A percentile compares a stretch with the other conserved stretches of the same genome.
These are phyloP conservation scores for Penicillium fuscoglaucum DNA, from an alignment of 2,329 filamentous ascomycete genomes.

Conservation along the genomic window DNA sequence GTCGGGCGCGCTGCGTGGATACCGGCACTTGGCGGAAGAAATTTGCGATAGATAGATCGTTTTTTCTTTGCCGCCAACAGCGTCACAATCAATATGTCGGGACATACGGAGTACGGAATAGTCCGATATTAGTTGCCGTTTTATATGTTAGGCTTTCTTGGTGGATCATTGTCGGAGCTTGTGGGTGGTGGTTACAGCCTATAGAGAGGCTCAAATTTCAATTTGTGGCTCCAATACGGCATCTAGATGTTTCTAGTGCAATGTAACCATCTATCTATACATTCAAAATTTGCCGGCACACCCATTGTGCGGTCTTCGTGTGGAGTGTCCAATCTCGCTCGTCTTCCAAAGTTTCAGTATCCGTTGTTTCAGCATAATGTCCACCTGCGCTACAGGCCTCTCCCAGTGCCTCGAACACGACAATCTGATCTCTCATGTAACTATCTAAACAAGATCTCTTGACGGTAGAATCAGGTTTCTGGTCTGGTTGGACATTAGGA, in stretches of 20 bases:
- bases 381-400: slow-evolving; percentile 24
- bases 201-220: neutral
- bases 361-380: slow-evolving; percentile 16
- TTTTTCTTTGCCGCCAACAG: neutral
- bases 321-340: slow-evolving; percentile 42
- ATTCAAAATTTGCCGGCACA: slow-evolving; percentile 42
- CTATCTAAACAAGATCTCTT: slow-evolving; percentile 53
- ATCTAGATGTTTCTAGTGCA: neutral
- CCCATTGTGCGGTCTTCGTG: slow-evolving; percentile 48
- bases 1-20: neutral
- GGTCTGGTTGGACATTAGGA: neutral
- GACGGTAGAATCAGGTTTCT: too few species aligned
- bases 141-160: neutral
- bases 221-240: neutral
- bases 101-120: too few species aligned
- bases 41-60: neutral
- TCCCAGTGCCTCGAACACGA: slow-evolving; percentile 60
- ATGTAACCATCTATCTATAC: neutral
- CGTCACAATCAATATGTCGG: neutral
- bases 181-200: neutral
- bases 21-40: slow-evolving; percentile 1
- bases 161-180: neutral
- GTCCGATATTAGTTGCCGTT: neutral
- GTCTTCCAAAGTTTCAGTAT: slow-evolving; percentile 20
- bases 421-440: slow-evolving; percentile 59